Conservation (phyloP, 2,329 filamentous ascomycete genomes). For the Talaromyces albobiverticillius region DNA sequence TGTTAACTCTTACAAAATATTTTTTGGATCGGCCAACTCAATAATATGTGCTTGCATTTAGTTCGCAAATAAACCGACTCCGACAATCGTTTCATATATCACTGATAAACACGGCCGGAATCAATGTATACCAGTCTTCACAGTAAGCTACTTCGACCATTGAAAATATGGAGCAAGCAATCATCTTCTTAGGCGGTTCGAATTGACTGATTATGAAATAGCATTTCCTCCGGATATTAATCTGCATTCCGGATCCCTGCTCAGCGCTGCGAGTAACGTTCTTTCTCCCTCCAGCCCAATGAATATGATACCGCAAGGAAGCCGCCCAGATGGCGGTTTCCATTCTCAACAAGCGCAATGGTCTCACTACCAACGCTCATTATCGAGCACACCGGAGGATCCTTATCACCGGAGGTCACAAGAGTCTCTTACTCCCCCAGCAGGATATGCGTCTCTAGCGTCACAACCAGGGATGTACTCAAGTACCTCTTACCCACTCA, state of each 20-base stretch:
- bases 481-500: slow-evolving; percentile 20
- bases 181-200: not conserved
- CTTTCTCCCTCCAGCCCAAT: slow-evolving; percentile 24
- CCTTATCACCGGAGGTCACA: slow-evolving; percentile 12
- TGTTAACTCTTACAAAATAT: no score
- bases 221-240: slow-evolving; percentile 11
- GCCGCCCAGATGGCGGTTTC: slow-evolving; percentile 19
- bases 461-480: slow-evolving; percentile 16
- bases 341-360: slow-evolving; percentile 23
- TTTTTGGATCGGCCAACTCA: no score
- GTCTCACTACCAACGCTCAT: slow-evolving; percentile 14
- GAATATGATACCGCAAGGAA: slow-evolving; percentile 25
- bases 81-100: slow-evolving; percentile 4
- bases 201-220: not conserved
- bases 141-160: not conserved
- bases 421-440: slow-evolving; percentile 10
- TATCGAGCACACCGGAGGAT: slow-evolving; percentile 12
- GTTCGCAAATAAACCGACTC: slow-evolving; percentile 1
- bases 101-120: not conserved
- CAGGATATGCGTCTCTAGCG: slow-evolving; percentile 8
- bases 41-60: not conserved
- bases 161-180: not conserved
- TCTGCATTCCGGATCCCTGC: slow-evolving; percentile 21
- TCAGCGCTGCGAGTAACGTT: slow-evolving; percentile 26
- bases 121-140: slow-evolving; percentile 17